Percentiles rank a stretch among this genome's conserved stretches.
These are phyloP conservation scores for Exophiala sideris DNA, from an alignment of 2,329 filamentous ascomycete genomes.

Conservation along the genomic window DNA sequence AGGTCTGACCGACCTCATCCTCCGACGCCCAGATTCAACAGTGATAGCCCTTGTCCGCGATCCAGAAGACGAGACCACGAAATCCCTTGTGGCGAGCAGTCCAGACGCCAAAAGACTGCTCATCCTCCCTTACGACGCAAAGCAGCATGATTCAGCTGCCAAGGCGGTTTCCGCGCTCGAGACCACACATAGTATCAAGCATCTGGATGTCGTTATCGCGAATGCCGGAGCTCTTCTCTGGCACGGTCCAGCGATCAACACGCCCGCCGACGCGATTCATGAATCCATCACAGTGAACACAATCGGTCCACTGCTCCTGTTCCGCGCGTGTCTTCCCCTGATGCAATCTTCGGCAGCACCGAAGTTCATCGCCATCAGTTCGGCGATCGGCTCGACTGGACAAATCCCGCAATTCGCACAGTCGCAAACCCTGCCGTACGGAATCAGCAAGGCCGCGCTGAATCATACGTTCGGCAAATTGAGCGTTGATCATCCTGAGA, in stretches of 20 bases:
- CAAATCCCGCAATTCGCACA: not conserved
- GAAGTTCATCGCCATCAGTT: constrained; percentile 27
- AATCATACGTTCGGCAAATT: constrained; percentile 8
- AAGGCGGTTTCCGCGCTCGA: constrained; percentile 35
- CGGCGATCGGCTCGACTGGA: constrained; percentile 20
- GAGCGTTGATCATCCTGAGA: constrained; percentile 7
- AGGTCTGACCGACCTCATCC: constrained; percentile 29
- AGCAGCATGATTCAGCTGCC: constrained; percentile 25
- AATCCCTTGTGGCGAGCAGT: constrained; percentile 8
- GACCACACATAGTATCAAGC: constrained; percentile 35
- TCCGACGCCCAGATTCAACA: constrained; percentile 26
- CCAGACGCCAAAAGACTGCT: constrained; percentile 14
- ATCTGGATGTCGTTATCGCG: constrained; percentile 52
- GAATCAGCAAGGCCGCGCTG: constrained; percentile 8
- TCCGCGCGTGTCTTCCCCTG: constrained; percentile 27
- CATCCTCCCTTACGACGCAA: constrained; percentile 28
- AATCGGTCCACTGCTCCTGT: constrained; percentile 34
- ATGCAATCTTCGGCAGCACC: constrained; percentile 18
- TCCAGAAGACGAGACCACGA: constrained; percentile 26
- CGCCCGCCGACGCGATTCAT: constrained; percentile 23
- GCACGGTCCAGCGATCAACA: constrained; percentile 54
- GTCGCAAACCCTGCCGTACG: constrained; percentile 9
- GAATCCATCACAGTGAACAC: constrained; percentile 31
- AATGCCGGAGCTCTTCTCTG: constrained; percentile 52
- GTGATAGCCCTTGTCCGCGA: constrained; percentile 25